Percentiles rank a stretch among this genome's conserved stretches.
These are phyloP conservation scores for Aureobasidium lini DNA, from an alignment of 2,329 filamentous ascomycete genomes.

Conservation along the genomic window DNA sequence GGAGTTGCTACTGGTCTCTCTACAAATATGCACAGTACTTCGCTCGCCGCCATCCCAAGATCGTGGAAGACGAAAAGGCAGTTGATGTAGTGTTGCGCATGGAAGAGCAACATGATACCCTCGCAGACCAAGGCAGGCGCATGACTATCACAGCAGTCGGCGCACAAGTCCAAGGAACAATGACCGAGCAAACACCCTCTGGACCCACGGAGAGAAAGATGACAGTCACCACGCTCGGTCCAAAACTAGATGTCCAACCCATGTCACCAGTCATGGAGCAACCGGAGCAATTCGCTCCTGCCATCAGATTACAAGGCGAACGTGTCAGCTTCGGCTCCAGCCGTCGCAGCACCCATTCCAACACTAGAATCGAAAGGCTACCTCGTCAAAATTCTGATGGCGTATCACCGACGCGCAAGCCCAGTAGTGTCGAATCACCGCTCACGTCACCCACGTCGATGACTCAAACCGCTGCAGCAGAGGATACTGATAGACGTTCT, in stretches of 20 bases:
- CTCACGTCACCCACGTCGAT: background rate
- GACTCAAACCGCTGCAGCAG: background rate
- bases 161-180: constrained; percentile 8
- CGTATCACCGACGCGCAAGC: background rate
- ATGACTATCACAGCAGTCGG: constrained; percentile 18
- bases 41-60: constrained; percentile 40
- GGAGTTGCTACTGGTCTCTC: constrained; percentile 24
- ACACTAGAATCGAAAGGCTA: background rate
- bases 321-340: background rate
- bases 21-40: constrained; percentile 40
- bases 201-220: background rate
- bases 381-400: background rate
- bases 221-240: background rate
- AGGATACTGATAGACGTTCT: background rate
- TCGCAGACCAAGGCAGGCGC: constrained; percentile 11
- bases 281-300: background rate
- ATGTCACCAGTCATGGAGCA: background rate
- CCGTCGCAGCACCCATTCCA: background rate
- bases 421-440: no score
- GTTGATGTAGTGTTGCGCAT: constrained; percentile 16
- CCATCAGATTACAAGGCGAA: constrained; percentile 4
- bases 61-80: constrained; percentile 41
- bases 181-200: background rate
- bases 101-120: constrained; percentile 8
- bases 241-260: background rate